These are phyloP conservation scores for Exophiala spinifera DNA, from an alignment of 2,329 filamentous ascomycete genomes.

Conservation along the genomic window DNA sequence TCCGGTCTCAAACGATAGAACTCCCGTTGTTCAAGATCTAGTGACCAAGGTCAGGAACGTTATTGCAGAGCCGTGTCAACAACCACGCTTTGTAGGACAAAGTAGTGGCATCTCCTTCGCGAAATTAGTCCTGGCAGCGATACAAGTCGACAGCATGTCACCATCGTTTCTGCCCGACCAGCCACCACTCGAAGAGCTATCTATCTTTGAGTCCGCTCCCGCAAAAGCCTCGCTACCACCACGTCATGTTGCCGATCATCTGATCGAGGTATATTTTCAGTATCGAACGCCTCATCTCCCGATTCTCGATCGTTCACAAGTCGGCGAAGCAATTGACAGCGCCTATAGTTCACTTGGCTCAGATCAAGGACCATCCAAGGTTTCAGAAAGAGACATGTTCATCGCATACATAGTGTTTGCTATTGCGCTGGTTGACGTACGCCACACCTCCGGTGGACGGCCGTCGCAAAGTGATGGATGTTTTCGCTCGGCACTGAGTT, in stretches of 20 bases:
- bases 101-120: constrained; percentile 37
- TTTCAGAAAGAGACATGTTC: constrained; percentile 32
- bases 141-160: constrained; percentile 21
- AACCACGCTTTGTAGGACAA: constrained; percentile 35
- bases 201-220: constrained; percentile 2
- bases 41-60: constrained; percentile 12
- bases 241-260: constrained; percentile 35
- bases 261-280: constrained; percentile 36
- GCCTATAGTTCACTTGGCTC: constrained; percentile 25
- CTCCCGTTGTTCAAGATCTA: constrained; percentile 4
- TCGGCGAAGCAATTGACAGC: constrained; percentile 30
- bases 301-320: constrained; percentile 32
- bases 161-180: constrained; percentile 12
- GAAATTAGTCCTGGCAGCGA: constrained; percentile 36
- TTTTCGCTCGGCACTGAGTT: constrained; percentile 34
- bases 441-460: constrained; percentile 28
- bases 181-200: constrained; percentile 8
- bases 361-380: no score
- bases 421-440: constrained; percentile 34
- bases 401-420: constrained; percentile 36
- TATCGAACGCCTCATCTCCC: constrained; percentile 36
- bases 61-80: constrained; percentile 11
- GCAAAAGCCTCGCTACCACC: constrained; percentile 33
- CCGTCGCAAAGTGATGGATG: constrained; percentile 36
- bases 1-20: background rate